Conservation (phyloP, 257 asterid species). For the Fraxinus excelsior region DNA sequence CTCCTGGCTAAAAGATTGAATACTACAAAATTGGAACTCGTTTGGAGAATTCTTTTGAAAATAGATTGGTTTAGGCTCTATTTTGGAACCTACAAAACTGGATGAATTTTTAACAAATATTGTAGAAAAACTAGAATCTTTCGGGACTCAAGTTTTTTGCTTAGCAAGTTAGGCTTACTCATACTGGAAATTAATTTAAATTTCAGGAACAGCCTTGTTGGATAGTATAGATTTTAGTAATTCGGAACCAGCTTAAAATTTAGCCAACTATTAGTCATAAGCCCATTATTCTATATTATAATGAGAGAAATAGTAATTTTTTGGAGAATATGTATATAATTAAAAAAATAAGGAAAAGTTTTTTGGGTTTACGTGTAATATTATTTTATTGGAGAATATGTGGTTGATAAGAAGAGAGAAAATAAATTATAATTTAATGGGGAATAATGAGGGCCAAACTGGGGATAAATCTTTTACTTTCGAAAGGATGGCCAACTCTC, state of each 20-base stretch:
- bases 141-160: neutral
- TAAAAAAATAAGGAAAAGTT: too few relatives aligned
- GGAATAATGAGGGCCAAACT: too few relatives aligned
- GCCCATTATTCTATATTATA: neutral
- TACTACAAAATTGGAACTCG: conserved; percentile 1
- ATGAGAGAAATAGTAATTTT: too few relatives aligned
- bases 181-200: neutral
- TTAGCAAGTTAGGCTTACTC: neutral
- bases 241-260: neutral
- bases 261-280: neutral
- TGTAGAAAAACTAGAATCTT: neutral
- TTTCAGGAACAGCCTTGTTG: neutral
- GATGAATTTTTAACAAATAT: neutral
- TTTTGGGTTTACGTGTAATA: too few relatives aligned
- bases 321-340: too few relatives aligned
- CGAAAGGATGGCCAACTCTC: neutral
- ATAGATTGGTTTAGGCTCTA: neutral
- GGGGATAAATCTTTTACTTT: neutral
- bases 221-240: neutral
- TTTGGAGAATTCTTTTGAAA: neutral
- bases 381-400: too few relatives aligned
- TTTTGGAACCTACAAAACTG: neutral
- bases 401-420: too few relatives aligned
- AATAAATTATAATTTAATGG: too few relatives aligned
- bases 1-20: neutral